Percentiles rank a stretch among this genome's conserved stretches.
These are phyloP conservation scores for Boletus coccyginus DNA, from an alignment of 768 basidiomycete species.

Conservation along the genomic window DNA sequence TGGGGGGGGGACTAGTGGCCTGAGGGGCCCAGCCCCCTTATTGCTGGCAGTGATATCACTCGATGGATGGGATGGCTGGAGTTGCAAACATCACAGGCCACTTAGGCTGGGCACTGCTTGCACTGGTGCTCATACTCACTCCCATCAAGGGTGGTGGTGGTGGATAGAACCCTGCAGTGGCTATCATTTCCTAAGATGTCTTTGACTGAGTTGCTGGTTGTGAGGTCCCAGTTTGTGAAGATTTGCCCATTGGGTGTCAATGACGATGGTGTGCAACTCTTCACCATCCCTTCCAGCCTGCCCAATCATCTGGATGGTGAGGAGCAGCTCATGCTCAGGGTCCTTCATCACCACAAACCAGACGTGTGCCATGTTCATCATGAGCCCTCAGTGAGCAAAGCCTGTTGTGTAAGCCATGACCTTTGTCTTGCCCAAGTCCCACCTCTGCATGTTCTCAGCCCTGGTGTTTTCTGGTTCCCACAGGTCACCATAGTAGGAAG, in stretches of 20 bases:
- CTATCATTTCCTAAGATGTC: no score
- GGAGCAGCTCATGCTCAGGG: background rate
- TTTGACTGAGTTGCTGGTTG: no score
- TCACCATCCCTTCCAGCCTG: slow-evolving; percentile 1
- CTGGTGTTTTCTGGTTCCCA: no score
- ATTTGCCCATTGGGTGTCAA: background rate
- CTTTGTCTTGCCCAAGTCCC: background rate
- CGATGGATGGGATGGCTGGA: background rate
- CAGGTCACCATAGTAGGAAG: no score
- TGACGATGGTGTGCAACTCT: background rate
- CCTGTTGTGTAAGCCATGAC: background rate
- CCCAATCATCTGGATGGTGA: background rate
- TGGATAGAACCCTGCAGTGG: no score
- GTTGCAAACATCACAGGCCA: background rate
- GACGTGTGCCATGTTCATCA: background rate
- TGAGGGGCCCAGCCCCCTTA: no score
- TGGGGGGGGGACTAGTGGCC: no score
- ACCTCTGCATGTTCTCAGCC: background rate
- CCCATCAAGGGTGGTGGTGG: no score
- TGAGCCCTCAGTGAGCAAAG: background rate
- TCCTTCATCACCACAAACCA: background rate
- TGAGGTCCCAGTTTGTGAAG: no score
- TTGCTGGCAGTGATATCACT: background rate
- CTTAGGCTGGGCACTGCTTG: no score
- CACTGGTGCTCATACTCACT: no score